Evolutionary conservation across 2,329 filamentous ascomycete genomes (phyloP).

Genomic region (Microdochium trichocladiopsis): DNA sequence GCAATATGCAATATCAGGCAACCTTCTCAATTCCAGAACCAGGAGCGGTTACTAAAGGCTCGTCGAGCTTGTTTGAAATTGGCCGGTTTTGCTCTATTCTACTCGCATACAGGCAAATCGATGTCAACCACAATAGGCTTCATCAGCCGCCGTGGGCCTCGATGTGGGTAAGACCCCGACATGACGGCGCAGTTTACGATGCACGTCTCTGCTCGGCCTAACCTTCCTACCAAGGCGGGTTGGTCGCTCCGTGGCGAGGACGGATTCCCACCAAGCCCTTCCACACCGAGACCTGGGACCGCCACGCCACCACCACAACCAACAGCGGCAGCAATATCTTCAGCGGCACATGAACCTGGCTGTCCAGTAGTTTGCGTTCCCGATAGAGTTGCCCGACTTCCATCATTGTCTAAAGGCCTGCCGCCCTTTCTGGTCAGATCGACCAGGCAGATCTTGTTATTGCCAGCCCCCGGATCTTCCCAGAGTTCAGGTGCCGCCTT

Average conservation of each 20-base stretch:
- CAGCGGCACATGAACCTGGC: no score
- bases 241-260: conserved; percentile 32
- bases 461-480: conserved; percentile 49
- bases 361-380: no score
- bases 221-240: conserved; percentile 29
- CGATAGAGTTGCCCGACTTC: conserved; percentile 16
- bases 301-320: no score
- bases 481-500: conserved; percentile 33
- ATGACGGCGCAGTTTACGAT: conserved; percentile 75
- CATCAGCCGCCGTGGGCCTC: conserved; percentile 57
- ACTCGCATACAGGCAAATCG: conserved; percentile 53
- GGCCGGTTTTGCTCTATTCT: no score
- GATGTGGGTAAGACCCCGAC: conserved; percentile 58
- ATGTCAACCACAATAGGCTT: conserved; percentile 82
- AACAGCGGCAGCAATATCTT: no score
- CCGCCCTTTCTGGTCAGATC: conserved; percentile 46
- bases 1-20: no score
- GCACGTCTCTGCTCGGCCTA: conserved; percentile 60
- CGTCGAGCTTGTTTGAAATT: no score
- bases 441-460: conserved; percentile 54
- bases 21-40: no score
- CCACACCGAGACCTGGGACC: conserved; percentile 19
- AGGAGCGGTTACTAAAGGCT: no score
- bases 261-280: conserved; percentile 32
- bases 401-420: conserved; percentile 38